phyloP scores from a whole-genome alignment of 2,329 filamentous ascomycete species.

The Decorospora gaudefroyi region DNA sequence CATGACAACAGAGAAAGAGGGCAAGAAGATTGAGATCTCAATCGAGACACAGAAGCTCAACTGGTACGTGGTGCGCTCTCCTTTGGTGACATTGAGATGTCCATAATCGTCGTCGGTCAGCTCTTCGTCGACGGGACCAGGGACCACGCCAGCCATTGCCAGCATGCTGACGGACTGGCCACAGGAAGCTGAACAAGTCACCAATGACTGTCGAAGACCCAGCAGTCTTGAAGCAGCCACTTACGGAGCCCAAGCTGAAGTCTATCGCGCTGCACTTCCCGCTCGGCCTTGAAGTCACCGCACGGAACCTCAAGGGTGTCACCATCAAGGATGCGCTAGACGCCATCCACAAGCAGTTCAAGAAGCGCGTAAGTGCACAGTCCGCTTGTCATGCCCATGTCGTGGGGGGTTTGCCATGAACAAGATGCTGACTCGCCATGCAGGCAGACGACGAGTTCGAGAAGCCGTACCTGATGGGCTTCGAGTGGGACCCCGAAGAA shows the following conservation, averaged over 20 bases:
- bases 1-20: conserved; percentile 67
- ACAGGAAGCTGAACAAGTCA: conserved; percentile 92
- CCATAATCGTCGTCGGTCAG: background rate
- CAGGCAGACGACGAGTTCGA: conserved; percentile 88
- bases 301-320: conserved; percentile 89
- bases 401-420: background rate
- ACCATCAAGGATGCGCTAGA: conserved; percentile 97
- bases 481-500: conserved; percentile 95
- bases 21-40: conserved; percentile 72
- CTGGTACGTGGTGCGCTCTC: conserved; percentile 67
- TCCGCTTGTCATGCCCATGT: background rate
- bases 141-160: conserved; percentile 3
- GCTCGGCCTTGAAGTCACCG: conserved; percentile 82
- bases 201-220: conserved; percentile 78
- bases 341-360: conserved; percentile 93
- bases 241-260: conserved; percentile 83
- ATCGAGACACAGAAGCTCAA: conserved; percentile 84
- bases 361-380: conserved; percentile 91
- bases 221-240: conserved; percentile 77
- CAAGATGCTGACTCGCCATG: conserved; percentile 24
- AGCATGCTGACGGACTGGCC: conserved; percentile 21
- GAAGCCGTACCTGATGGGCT: conserved; percentile 83
- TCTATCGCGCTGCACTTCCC: conserved; percentile 94
- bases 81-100: background rate
- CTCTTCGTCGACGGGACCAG: conserved; percentile 17